These are phyloP conservation scores for Alternaria angustiovoidea DNA, from an alignment of 2,329 filamentous ascomycete species.

Conservation along the genomic window DNA sequence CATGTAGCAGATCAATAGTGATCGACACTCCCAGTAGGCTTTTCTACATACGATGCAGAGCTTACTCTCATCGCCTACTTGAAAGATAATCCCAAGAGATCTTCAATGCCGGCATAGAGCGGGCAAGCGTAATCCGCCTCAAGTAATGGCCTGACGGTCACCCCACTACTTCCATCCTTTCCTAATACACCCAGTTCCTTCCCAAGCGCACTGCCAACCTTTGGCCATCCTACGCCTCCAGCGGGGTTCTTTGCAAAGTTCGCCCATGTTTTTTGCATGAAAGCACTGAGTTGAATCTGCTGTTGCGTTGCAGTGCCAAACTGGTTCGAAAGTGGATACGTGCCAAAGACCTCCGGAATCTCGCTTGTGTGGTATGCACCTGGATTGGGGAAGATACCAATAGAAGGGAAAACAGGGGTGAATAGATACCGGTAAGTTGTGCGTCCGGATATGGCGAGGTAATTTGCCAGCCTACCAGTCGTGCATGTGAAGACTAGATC, in stretches of 20 bases:
- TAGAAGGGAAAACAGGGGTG: constrained; percentile 21
- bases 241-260: constrained; percentile 30
- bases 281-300: constrained; percentile 27
- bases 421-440: constrained; percentile 30
- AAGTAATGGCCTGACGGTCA: constrained; percentile 10
- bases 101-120: constrained; percentile 12
- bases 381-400: constrained; percentile 16
- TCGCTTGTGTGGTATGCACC: constrained; percentile 32
- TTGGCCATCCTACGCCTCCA: constrained; percentile 20
- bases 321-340: constrained; percentile 21
- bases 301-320: constrained; percentile 22
- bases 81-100: constrained; percentile 13
- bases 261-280: constrained; percentile 35
- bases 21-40: background rate
- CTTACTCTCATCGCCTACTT: background rate
- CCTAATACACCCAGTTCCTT: constrained; percentile 22
- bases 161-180: constrained; percentile 11
- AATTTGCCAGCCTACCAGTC: constrained; percentile 10
- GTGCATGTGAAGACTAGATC: constrained; percentile 20
- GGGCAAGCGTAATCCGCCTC: constrained; percentile 20
- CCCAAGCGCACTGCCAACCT: constrained; percentile 4
- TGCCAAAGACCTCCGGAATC: constrained; percentile 33
- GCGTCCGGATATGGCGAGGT: constrained; percentile 16
- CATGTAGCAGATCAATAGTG: background rate
- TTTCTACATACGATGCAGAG: background rate